Evolutionary conservation across 2,329 filamentous ascomycete genomes (phyloP).

Genomic region (Elsinoe necatrix): DNA sequence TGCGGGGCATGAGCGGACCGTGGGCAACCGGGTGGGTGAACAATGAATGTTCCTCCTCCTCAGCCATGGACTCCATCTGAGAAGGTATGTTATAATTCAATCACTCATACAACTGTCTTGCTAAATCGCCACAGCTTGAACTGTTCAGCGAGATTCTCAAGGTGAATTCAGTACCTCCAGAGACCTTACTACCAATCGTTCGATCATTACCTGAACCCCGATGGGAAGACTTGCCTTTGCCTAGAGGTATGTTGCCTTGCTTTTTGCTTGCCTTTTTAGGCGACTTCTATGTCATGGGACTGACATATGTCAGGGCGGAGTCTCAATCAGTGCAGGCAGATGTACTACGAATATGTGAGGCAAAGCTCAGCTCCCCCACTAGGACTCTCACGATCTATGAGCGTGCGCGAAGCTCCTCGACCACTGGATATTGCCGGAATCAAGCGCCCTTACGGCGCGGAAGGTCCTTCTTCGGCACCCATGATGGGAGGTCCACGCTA

Average conservation of each 20-base stretch:
- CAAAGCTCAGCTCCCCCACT: background rate
- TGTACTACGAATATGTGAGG: constrained; percentile 20
- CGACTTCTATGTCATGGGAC: constrained; percentile 14
- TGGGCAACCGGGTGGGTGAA: constrained; percentile 6
- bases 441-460: constrained; percentile 26
- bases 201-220: constrained; percentile 36
- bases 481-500: constrained; percentile 31
- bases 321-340: constrained; percentile 26
- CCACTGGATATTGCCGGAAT: constrained; percentile 9
- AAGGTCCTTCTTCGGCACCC: constrained; percentile 22
- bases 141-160: constrained; percentile 47
- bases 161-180: constrained; percentile 36
- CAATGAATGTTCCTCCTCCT: constrained; percentile 15
- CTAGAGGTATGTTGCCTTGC: constrained; percentile 36
- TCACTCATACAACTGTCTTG: background rate
- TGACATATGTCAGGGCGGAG: constrained; percentile 26
- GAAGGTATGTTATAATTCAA: background rate
- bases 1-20: constrained; percentile 5
- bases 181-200: constrained; percentile 38
- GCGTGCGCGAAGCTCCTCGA: constrained; percentile 16
- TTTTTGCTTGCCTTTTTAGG: background rate
- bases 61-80: constrained; percentile 15
- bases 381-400: constrained; percentile 16
- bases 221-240: constrained; percentile 44
- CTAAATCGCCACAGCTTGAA: constrained; percentile 26